Base-by-base conservation (phyloP, 2,329 filamentous ascomycete genomes). In the Paecilomyces fulvus region DNA sequence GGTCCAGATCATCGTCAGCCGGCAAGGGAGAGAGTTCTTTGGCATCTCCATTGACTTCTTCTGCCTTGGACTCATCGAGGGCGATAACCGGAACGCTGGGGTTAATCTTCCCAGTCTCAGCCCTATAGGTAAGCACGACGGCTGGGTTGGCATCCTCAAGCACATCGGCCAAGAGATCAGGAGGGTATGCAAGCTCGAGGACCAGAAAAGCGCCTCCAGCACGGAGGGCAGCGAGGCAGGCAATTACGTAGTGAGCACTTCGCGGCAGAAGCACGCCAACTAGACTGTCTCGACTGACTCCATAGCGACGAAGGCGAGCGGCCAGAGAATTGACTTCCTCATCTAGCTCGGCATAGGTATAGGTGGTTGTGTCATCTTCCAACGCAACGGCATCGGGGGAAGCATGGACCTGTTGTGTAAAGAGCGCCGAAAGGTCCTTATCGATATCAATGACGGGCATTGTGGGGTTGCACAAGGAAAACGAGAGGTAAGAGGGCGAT, bases 131-230 rank as follows among this genome's bases (percentile, higher is more conserved):
- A 62, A 92, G 77, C 3, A 92, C 79, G 21, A 90, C 86, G 8
- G 79, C 80, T 2, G 89, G 89, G 28, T 79, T 81, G 10, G 88
- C 86, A 75, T 92, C 89, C 30, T 88, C 85, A 53, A 92, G 80
- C 53, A 92, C 88, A 71, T 91, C 88, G 53, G 86, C 82, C 59
- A 92, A 76, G 52, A 92, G 77, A 56, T 84, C 85, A 0, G 86
- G 82, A 12, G 89, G 89, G 61, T 92, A 92, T 2, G 89, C 89
- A 52, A 90, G 78, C 72, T 92, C 89, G 2, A 92, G 81, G 1
- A 92, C 88, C 4, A 92, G 78, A 67, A 91, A 92, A 1, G 89
- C 89, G 55, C 89, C 89, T 53, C 88, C 89, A 1, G 89, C 88
- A 58, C 87, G 83, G 43, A 92, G 80, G n/a, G 87, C 84, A 25